Evolutionary conservation across 1,284 basidiomycete species (phyloP), one percentile per base, ranked within the genome.

Genomic region (Marasmius sp.): DNA sequence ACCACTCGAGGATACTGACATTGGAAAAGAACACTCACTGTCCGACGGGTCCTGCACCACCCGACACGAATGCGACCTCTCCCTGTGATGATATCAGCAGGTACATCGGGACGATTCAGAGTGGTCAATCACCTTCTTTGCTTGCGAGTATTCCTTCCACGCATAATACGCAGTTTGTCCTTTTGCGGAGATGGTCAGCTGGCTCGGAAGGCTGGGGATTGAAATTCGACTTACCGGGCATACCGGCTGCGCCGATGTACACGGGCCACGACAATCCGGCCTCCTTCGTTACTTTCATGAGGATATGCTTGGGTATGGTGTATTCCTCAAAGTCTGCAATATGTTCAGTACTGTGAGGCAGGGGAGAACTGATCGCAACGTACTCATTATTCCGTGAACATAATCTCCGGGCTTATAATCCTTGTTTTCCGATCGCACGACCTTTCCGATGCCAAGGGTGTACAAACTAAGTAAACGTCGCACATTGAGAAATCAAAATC

Each of bases 1-100:
- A 9, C 16, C 10, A 49, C 18, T 49, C 22, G 5, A 27, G 27
- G 27, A 27, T 5, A 27, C 11, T 11, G 36, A 47, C 39, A 50
- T 16, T 39, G 20, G 5, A 9, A 12, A 20, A 10, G 11, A 14
- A 20, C 6, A 74, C 79, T 65, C 57, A 81, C 83, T 69, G 75
- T 67, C 69, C 75, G 64, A 77, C 67, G 69, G 70, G 61, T 12
- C 71, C 73, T 55, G 59, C 85, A 6, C 81, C 86, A 6, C 83
- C 80, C 1, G 79, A 79, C 16, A 88, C 78, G 59, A 85, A 84
- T 18, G 83, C 78, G 0, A 75, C 80, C 39, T 88, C 85, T 6
- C 85, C 85, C 71, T 83, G 54, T n/a, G 20, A 50, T 52, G 8
- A 11, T 41, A 43, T 39, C 8, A 2, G 45, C 22, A 34, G 36